Evolutionary conservation across 371 early-diverging fungal genomes (phyloP).

Genomic region (Mucor sp.): DNA sequence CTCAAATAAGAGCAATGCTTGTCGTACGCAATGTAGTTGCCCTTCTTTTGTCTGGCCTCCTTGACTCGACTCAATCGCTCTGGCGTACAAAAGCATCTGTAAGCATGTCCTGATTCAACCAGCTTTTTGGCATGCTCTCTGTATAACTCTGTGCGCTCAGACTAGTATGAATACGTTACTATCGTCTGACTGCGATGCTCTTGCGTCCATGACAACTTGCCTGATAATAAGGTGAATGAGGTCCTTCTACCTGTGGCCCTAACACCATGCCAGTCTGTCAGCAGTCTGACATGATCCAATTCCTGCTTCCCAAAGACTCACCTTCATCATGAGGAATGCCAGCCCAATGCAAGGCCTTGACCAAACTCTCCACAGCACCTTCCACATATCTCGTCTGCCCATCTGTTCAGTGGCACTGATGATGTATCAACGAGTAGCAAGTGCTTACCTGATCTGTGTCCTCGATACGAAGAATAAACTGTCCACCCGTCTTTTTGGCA

Average conservation of each 20-base stretch:
- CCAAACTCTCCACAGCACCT: conserved; percentile 75
- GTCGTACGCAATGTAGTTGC: conserved; percentile 77
- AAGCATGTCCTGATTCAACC: conserved; percentile 80
- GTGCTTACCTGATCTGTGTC: conserved; percentile 87
- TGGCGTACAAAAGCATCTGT: conserved; percentile 87
- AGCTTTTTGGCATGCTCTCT: conserved; percentile 65
- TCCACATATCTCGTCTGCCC: conserved; percentile 76
- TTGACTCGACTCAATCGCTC: conserved; percentile 72
- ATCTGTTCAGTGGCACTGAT: not conserved
- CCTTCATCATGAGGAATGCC: conserved; percentile 85
- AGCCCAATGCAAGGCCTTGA: conserved; percentile 74
- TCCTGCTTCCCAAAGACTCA: not conserved
- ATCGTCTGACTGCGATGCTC: not conserved
- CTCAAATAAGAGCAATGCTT: conserved; percentile 75
- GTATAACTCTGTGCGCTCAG: conserved; percentile 77
- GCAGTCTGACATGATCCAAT: not conserved
- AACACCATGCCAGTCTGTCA: not conserved
- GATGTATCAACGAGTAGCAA: no score
- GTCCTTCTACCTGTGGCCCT: conserved; percentile 67
- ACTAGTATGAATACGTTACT: conserved; percentile 41
- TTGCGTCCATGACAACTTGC: conserved; percentile 29
- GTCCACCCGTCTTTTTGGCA: conserved; percentile 74
- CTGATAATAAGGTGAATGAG: conserved; percentile 73
- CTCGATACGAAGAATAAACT: conserved; percentile 89
- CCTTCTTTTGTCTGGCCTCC: conserved; percentile 55